phyloP scores from a whole-genome alignment of 225 moss, liverwort and hornwort species.

The Thuidium tamariscinum region DNA sequence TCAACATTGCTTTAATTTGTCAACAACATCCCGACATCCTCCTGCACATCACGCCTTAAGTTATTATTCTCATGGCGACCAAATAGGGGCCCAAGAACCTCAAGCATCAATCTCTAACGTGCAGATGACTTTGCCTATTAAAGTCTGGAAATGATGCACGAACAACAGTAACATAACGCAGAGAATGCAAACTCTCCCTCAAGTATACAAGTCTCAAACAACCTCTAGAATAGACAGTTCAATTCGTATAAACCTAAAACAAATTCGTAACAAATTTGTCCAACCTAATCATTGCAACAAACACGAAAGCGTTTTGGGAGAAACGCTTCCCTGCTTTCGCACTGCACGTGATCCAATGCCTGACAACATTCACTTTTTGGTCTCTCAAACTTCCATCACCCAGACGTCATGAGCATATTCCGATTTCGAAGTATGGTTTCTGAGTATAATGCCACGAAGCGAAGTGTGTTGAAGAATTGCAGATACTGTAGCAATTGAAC shows the following conservation, averaged over 20 bases:
- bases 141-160: not conserved
- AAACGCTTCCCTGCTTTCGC: not conserved
- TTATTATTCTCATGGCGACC: not conserved
- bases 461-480: not conserved
- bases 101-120: not conserved
- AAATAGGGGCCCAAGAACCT: not conserved
- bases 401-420: not conserved
- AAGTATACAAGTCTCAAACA: not conserved
- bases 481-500: not conserved
- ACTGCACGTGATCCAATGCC: not conserved
- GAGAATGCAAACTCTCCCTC: not conserved
- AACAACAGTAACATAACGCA: not conserved
- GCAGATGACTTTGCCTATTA: not conserved
- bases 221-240: not conserved
- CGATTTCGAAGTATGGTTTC: not conserved
- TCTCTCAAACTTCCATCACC: not conserved
- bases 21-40: not conserved
- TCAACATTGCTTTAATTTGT: not conserved
- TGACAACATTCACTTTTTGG: not conserved
- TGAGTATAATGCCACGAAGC: not conserved
- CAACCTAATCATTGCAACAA: not conserved
- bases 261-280: not conserved
- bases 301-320: not conserved
- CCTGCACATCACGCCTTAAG: not conserved
- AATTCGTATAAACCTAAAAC: not conserved